Conservation (phyloP, 2,329 filamentous ascomycete genomes). For the Myriosclerotinia scirpicola region DNA sequence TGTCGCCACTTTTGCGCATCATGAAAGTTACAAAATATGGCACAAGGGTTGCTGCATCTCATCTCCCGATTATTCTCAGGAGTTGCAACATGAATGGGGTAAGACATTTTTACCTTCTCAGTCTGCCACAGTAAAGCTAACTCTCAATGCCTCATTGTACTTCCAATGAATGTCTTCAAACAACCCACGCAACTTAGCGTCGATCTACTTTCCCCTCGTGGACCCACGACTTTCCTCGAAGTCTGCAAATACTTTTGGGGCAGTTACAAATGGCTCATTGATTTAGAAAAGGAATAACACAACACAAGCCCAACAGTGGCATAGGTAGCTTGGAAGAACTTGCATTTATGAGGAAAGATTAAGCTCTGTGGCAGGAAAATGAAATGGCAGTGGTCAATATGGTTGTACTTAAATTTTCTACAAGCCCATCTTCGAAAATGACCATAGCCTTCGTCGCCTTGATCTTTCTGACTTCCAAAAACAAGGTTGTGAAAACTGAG, state of each 20-base stretch:
- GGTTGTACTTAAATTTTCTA: conserved; percentile 1
- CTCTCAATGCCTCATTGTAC: neutral
- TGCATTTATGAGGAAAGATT: neutral
- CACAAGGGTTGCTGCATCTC: neutral
- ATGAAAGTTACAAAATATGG: neutral
- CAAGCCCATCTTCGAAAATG: neutral
- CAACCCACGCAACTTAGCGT: neutral
- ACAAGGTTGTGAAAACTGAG: neutral
- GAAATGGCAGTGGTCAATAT: neutral
- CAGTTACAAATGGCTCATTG: neutral
- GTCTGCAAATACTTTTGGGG: neutral
- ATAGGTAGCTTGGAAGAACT: neutral
- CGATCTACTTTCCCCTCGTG: neutral
- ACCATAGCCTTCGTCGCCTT: neutral
- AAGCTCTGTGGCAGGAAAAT: neutral
- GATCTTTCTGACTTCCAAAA: neutral
- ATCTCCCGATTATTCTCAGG: neutral
- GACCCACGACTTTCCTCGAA: neutral
- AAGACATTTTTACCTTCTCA: neutral
- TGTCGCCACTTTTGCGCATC: neutral
- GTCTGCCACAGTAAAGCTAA: neutral
- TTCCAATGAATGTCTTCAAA: neutral
- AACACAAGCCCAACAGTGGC: neutral
- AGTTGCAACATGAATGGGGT: neutral
- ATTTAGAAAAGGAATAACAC: neutral